Evolutionary conservation across 177 flowering plant genomes (phyloP).

Genomic region (Vitis hybrid): DNA sequence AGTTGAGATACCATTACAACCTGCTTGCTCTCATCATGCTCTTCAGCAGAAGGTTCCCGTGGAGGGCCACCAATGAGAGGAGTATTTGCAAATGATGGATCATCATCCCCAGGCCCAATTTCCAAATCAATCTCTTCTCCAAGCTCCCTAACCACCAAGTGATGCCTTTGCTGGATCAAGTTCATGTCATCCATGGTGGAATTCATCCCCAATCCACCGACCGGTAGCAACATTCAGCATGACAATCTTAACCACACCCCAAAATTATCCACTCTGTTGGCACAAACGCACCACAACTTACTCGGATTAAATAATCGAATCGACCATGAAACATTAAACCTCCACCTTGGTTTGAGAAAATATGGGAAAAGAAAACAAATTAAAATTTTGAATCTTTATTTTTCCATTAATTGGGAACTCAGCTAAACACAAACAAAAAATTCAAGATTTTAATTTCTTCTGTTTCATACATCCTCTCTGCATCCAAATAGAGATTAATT

Average conservation of each 20-base stretch:
- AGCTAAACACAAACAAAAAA: too few relatives aligned
- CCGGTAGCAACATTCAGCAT: conserved; percentile 80
- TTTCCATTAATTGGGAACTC: too few relatives aligned
- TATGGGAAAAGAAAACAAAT: too few relatives aligned
- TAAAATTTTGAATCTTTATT: too few relatives aligned
- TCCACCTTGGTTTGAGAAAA: too few relatives aligned
- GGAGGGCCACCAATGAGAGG: conserved; percentile 62
- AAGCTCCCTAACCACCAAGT: conserved; percentile 76
- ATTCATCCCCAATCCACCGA: conserved; percentile 63
- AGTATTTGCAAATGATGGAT: conserved; percentile 63
- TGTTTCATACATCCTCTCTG: too few relatives aligned
- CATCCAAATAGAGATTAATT: too few relatives aligned
- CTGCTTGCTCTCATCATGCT: conserved; percentile 74
- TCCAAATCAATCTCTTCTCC: conserved; percentile 97
- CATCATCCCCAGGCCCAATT: conserved; percentile 92
- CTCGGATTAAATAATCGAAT: too few relatives aligned
- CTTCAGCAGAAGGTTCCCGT: conserved; percentile 64
- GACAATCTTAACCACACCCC: conserved; percentile 27
- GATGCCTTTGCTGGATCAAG: conserved; percentile 90
- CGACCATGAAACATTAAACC: too few relatives aligned
- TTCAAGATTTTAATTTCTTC: too few relatives aligned
- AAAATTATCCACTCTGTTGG: conserved; percentile 5
- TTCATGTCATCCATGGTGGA: conserved; percentile 90
- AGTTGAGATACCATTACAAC: conserved; percentile 62
- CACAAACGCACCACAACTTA: conserved; percentile 2